Base-by-base conservation (phyloP, 768 basidiomycete genomes). In the Xanthoconium purpureum region DNA sequence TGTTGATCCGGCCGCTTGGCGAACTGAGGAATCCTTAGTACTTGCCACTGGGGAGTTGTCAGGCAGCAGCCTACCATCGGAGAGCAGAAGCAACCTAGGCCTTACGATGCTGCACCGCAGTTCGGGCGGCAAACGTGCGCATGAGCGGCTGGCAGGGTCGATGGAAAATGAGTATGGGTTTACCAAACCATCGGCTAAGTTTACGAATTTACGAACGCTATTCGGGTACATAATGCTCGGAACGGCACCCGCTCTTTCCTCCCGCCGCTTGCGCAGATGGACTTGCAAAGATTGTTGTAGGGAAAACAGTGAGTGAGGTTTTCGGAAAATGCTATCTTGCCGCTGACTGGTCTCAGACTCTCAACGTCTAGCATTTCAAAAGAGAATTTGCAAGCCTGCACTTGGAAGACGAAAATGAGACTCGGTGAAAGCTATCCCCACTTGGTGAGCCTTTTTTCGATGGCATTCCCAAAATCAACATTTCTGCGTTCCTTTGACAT, bases 391-490 rank as follows among this genome's bases (percentile, higher is more conserved):
- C 40, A n/a, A 46, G 35, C 44, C 43, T 46, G 8, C n/a, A 38
- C 61, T 48, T 12, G 13, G 20, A 40, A 49, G 36, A 14, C 46
- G n/a, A 48, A 33, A 15, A 55, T 59, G 50, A 63, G 53, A 38
- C 47, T 47, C 47, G 56, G 56, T 14, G 45, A 57, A 47, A 50
- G 44, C 30, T 47, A 45, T 48, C 39, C 50, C 24, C 38, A 55
- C 56, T 33, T 53, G 46, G 63, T 68, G 53, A 58, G 66, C 10
- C 32, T 53, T 54, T 40, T 36, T 50, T 43, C 35, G 15, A 17
- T 55, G 42, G 44, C 33, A 57, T 50, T 49, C 50, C 50, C 44
- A 14, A 13, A 38, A 12, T 10, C 40, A 0, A 33, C n/a, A 43
- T n/a, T 46, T 43, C 18, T 15, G 3, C 18, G 24, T 3, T 30